Conservation (phyloP, 768 basidiomycete species). For the Lactifluus volemus region DNA sequence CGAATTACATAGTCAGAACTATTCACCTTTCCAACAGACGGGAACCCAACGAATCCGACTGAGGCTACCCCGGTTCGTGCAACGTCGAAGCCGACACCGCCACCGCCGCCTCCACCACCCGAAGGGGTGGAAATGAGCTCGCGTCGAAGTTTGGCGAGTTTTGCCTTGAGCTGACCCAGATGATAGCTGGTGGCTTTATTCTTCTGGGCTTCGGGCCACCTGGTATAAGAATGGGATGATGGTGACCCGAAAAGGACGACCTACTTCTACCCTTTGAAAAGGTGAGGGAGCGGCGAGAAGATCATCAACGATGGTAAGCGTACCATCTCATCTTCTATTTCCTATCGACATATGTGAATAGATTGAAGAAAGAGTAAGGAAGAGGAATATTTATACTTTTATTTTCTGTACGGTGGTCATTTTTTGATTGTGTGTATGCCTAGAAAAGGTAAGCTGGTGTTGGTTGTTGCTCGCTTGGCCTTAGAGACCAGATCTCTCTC, state of each 20-base stretch:
- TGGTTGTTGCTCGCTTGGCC: background rate
- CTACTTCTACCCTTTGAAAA: slow-evolving; percentile 67
- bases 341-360: slow-evolving; percentile 34
- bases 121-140: slow-evolving; percentile 78
- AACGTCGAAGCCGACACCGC: slow-evolving; percentile 93
- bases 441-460: background rate
- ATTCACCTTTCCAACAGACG: slow-evolving; percentile 86
- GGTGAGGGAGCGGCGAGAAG: slow-evolving; percentile 20
- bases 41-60: slow-evolving; percentile 88
- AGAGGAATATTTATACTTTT: slow-evolving; percentile 40
- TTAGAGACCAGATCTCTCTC: background rate
- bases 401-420: slow-evolving; percentile 93
- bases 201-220: slow-evolving; percentile 63
- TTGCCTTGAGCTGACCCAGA: slow-evolving; percentile 94
- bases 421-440: background rate
- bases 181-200: slow-evolving; percentile 96
- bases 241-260: slow-evolving; percentile 22
- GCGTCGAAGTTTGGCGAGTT: slow-evolving; percentile 92
- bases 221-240: slow-evolving; percentile 14
- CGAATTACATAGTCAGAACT: background rate
- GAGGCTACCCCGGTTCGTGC: slow-evolving; percentile 96
- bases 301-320: slow-evolving; percentile 26
- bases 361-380: slow-evolving; percentile 14
- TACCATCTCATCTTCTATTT: slow-evolving; percentile 97
- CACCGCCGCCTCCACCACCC: slow-evolving; percentile 79